Base-by-base conservation (phyloP, 768 basidiomycete genomes). In the Podaxis pistillaris region DNA sequence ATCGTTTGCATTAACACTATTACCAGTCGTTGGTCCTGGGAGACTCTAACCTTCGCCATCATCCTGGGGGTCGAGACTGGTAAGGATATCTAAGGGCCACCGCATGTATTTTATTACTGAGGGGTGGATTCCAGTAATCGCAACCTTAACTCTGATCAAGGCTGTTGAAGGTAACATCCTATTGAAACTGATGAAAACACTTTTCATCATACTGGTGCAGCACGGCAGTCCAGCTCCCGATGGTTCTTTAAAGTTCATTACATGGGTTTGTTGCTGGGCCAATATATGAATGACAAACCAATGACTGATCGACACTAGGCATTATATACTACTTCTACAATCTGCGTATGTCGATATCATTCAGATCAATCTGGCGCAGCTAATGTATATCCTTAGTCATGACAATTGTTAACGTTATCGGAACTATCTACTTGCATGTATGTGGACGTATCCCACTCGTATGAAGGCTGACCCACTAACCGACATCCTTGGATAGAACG, bases 231-330 rank as follows among this genome's bases (percentile, higher is more conserved):
- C 38, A 47, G 33, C 17, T 59, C 58, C 4, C n/a, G 33, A 38
- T 59, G 58, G 58, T 33, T 50, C 24, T 51, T 59, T 6, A 59
- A 38, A n/a, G n/a, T 59, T 38, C 58, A 59, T n/a, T 51, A 59
- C 13, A 59, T 26, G 44, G 56, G 56, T 58, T 9, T n/a, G 56
- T 47, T 8, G 15, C 19, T 30, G 0, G 1, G 9, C 33, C 33
- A 9, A 33, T 8, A n/a, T 11, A 33, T 15, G 6, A 7, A 11
- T 12, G 9, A 11, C n/a, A 2, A 9, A n/a, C 56, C 8, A 5
- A 19, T 4, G n/a, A 9, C 15, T 58, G 17, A 40, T 47, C 12
- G 24, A 55, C 19, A 15, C 2, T 15, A 59, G 58, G 58, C 11
- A 50, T 59, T 24, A 15, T 51, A 2, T 59, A 59, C 15, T 59